Evolutionary conservation across 2,329 filamentous ascomycete species (phyloP).

Genomic region (Fusarium sp.): DNA sequence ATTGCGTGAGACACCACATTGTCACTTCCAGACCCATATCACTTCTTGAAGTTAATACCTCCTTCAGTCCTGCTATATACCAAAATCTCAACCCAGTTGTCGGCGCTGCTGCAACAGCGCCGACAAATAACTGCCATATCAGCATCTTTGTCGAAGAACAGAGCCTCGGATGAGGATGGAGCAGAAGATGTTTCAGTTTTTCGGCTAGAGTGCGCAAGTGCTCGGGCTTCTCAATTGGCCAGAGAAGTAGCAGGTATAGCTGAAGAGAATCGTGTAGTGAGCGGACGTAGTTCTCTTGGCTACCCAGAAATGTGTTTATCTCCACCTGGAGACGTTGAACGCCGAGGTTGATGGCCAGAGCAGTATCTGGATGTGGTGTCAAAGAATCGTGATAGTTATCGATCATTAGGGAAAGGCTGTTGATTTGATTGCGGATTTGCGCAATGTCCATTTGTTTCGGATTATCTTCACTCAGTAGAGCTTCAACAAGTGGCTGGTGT

Average conservation of each 20-base stretch:
- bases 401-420: neutral
- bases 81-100: neutral
- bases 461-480: constrained; percentile 8
- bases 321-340: constrained; percentile 13
- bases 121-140: constrained; percentile 40
- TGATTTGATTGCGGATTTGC: neutral
- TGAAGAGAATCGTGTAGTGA: constrained; percentile 13
- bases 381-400: neutral
- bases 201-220: neutral
- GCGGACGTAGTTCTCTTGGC: constrained; percentile 21
- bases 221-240: neutral
- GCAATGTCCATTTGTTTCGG: neutral
- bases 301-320: constrained; percentile 8
- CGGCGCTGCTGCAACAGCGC: constrained; percentile 12
- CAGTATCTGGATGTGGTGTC: neutral
- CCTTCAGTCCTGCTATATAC: constrained; percentile 7
- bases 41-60: constrained; percentile 5
- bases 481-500: constrained; percentile 27
- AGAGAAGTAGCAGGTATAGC: constrained; percentile 21
- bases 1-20: neutral
- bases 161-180: constrained; percentile 22
- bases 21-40: neutral
- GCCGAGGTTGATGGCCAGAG: constrained; percentile 3
- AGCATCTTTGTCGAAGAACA: constrained; percentile 32
- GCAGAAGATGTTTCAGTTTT: constrained; percentile 7